Base-by-base conservation (phyloP, 1,139 yeast genomes). In the Debaryomyces sp. region DNA sequence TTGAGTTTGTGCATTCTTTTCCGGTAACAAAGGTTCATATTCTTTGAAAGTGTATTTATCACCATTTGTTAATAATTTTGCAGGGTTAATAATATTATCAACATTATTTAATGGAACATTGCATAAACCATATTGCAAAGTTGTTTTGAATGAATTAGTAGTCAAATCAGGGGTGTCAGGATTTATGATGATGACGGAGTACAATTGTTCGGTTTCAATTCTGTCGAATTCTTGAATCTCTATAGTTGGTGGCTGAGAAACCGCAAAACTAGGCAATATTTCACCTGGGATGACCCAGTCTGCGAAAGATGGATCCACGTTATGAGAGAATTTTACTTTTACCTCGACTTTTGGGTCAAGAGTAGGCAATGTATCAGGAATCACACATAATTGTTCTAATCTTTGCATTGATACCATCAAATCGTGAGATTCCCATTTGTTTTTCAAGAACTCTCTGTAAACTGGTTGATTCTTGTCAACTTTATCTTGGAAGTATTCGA, bases 331-430 rank as follows among this genome's bases (percentile, higher is more conserved):
- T 67, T 82, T 85, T 43, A 95, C 66, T 46, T 81, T 75, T 8
- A 94, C 90, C 46, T 88, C 89, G 13, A 83, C 95, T 54, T 77
- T 71, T 17, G 99, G 98, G n/a, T 80, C 84, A 50, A 94, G 70
- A 0, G 98, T 90, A 22, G 98, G 95, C 63, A 94, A 66, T 2
- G 98, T 91, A 64, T 94, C 99, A 26, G 99, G 99, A 54, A 95
- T 88, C 45, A 90, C 90, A 45, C 81, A 81, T 56, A 91, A 72
- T 51, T 89, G 85, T 70, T 94, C 99, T 51, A 95, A 70, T 71
- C 98, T 84, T 72, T 94, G 98, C 89, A 89, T 87, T 48, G 84
- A 73, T 47, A 88, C 63, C 83, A 87, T 84, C 66, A 82, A 79
- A 44, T 81, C 86, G 55, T 85, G 75, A 9, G 75, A 67, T 63